Conservation (phyloP, 805 yeast genomes). For the Lipomyces starkeyi region DNA sequence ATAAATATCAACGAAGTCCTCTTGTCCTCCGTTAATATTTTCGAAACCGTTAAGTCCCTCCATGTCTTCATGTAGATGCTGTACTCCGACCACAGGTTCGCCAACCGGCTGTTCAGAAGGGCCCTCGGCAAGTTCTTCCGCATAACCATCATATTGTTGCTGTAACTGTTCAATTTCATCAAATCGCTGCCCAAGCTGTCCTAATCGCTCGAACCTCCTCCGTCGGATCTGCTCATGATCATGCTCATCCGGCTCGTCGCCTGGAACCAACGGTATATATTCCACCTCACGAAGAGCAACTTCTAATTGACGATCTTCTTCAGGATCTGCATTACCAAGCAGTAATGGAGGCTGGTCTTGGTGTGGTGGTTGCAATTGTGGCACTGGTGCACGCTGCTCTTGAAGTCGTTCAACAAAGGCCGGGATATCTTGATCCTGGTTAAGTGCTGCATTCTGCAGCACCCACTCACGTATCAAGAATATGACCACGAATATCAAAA, state of each 20-base stretch:
- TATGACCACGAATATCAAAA: conserved; percentile 49
- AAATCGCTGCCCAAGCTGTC: background rate
- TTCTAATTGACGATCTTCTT: too few relatives aligned
- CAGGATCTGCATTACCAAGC: background rate
- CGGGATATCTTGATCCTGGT: conserved; percentile 21
- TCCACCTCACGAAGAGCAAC: background rate
- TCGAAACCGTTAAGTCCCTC: background rate
- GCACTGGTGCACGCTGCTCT: background rate
- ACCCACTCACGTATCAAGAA: conserved; percentile 51
- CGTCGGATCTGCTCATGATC: conserved; percentile 1
- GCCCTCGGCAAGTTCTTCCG: background rate
- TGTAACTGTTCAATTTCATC: conserved; percentile 2
- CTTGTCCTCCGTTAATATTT: background rate
- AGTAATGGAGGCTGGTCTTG: background rate
- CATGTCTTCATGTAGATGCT: background rate
- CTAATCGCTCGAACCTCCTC: background rate
- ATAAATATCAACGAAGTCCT: background rate
- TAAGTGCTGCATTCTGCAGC: conserved; percentile 42
- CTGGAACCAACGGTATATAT: background rate
- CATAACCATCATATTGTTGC: background rate
- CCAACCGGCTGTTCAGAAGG: background rate
- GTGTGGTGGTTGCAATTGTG: conserved; percentile 6
- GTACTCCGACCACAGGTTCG: background rate
- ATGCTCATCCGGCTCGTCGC: background rate
- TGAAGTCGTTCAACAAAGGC: background rate